Conservation (phyloP, 176 grass and related monocot genomes). For the Tuctoria greenei region DNA sequence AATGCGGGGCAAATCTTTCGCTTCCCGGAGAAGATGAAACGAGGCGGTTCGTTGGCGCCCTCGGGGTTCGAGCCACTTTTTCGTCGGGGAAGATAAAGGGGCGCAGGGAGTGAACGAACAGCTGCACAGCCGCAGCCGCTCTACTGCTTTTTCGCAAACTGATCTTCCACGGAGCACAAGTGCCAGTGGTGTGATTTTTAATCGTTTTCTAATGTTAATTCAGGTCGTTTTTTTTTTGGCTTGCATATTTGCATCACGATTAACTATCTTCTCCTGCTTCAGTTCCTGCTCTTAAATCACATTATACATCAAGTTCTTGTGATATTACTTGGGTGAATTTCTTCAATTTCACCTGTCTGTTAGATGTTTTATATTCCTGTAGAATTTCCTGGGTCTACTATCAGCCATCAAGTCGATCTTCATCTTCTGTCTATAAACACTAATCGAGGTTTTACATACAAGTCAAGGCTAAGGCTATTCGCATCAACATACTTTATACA, state of each 20-base stretch:
- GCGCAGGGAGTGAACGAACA: neutral
- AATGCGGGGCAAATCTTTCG: slow-evolving; percentile 8
- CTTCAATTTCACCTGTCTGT: too few species aligned
- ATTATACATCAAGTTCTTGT: too few species aligned
- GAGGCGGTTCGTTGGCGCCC: neutral
- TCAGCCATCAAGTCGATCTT: neutral
- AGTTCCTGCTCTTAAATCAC: too few species aligned
- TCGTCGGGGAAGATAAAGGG: neutral
- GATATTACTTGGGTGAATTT: too few species aligned
- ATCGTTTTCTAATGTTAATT: neutral
- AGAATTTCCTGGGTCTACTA: neutral
- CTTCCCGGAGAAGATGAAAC: slow-evolving; percentile 14
- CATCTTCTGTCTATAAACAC: neutral
- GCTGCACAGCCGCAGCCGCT: neutral
- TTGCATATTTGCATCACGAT: too few species aligned
- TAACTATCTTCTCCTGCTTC: too few species aligned
- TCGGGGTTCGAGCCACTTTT: neutral
- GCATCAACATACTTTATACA: too few species aligned
- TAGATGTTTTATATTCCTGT: too few species aligned
- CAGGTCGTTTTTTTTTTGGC: too few species aligned
- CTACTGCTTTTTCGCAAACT: neutral
- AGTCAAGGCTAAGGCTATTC: too few species aligned
- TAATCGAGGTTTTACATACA: too few species aligned
- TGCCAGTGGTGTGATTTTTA: too few species aligned
- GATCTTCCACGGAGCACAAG: neutral